Evolutionary conservation across 2,329 filamentous ascomycete genomes (phyloP).

Genomic region (Aspergillus spinulosporus): DNA sequence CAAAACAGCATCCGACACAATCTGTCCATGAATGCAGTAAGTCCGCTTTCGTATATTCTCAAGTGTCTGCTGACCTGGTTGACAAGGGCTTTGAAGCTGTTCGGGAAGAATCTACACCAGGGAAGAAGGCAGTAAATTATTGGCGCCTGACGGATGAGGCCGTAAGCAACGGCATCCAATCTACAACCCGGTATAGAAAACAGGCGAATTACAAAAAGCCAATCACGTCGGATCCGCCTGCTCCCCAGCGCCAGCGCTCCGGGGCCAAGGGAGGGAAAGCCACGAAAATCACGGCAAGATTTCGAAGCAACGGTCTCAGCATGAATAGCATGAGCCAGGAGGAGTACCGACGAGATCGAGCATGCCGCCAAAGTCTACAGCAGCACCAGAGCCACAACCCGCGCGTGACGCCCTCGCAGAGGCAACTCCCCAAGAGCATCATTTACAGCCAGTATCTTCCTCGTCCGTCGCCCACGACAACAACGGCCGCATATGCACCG

Average conservation of each 20-base stretch:
- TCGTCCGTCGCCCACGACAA: constrained; percentile 9
- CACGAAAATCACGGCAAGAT: constrained; percentile 37
- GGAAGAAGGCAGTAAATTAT: constrained; percentile 64
- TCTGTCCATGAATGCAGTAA: constrained; percentile 89
- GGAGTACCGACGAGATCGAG: constrained; percentile 22
- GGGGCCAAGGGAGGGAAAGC: constrained; percentile 45
- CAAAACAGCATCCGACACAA: constrained; percentile 96
- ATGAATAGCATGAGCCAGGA: constrained; percentile 21
- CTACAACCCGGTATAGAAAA: constrained; percentile 78
- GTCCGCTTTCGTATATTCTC: constrained; percentile 33
- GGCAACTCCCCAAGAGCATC: constrained; percentile 17
- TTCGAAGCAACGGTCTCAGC: constrained; percentile 24
- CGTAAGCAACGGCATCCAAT: constrained; percentile 68
- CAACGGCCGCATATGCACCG: constrained; percentile 8
- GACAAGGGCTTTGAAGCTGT: constrained; percentile 52
- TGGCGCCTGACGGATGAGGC: constrained; percentile 78
- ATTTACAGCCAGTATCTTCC: constrained; percentile 20
- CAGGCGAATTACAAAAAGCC: constrained; percentile 41
- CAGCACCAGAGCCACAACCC: constrained; percentile 6
- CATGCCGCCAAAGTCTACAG: constrained; percentile 1
- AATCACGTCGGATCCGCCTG: constrained; percentile 39
- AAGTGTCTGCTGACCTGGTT: not conserved
- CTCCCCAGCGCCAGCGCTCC: constrained; percentile 43
- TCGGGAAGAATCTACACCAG: constrained; percentile 49
- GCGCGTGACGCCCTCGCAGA: constrained; percentile 19